These are phyloP conservation scores for Rhazya stricta DNA, from an alignment of 257 asterid genomes.

Conservation along the genomic window DNA sequence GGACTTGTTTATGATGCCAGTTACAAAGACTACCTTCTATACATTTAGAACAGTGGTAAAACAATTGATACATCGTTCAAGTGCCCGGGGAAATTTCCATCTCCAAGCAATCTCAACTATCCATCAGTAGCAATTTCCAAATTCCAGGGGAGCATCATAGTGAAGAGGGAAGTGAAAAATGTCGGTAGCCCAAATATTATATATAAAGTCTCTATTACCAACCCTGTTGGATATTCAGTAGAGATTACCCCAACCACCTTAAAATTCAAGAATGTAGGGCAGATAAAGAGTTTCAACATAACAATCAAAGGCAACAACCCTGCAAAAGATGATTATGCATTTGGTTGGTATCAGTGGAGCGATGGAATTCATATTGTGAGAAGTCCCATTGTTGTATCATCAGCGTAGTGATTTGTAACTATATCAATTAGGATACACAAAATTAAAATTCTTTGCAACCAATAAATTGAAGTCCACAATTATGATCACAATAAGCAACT, in stretches of 20 bases:
- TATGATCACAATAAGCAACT: neutral
- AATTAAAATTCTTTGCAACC: neutral
- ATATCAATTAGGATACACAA: too few relatives aligned
- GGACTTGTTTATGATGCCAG: conserved; percentile 61
- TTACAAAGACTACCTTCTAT: conserved; percentile 40
- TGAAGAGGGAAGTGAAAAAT: conserved; percentile 43
- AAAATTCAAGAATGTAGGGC: conserved; percentile 24
- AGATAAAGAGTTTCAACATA: conserved; percentile 28
- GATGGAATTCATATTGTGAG: conserved; percentile 36
- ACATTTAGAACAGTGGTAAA: conserved; percentile 38
- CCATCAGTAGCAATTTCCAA: conserved; percentile 42
- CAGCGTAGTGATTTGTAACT: conserved; percentile 1
- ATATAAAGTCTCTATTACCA: conserved; percentile 15
- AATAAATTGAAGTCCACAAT: neutral
- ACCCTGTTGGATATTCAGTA: conserved; percentile 33
- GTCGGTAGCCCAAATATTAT: conserved; percentile 30
- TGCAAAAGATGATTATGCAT: conserved; percentile 11
- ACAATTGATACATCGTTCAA: conserved; percentile 18
- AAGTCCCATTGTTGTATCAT: conserved; percentile 30
- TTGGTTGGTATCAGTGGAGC: conserved; percentile 19
- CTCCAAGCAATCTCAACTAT: conserved; percentile 36
- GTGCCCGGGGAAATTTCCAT: conserved; percentile 24
- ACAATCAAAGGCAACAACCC: conserved; percentile 11
- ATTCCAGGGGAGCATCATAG: conserved; percentile 25
- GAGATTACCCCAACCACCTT: conserved; percentile 26